Conservation (phyloP, 805 yeast genomes). For the Cyberlindnera suaveolens region DNA sequence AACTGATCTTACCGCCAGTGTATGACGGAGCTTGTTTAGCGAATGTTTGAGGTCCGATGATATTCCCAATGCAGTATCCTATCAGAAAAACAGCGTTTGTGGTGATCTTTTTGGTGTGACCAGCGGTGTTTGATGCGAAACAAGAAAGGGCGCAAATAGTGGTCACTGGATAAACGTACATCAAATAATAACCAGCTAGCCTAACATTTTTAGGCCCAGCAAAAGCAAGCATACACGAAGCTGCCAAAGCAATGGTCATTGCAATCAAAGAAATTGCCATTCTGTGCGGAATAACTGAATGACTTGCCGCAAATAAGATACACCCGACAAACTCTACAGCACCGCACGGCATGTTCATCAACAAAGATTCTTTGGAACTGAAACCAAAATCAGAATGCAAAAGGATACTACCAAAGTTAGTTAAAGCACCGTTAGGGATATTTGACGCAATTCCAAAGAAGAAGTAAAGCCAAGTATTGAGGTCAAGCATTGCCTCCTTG, state of each 20-base stretch:
- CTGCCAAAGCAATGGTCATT: conserved; percentile 1
- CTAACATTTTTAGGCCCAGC: conserved; percentile 22
- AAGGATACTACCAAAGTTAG: conserved; percentile 15
- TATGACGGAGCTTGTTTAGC: conserved; percentile 53
- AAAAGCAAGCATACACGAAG: conserved; percentile 30
- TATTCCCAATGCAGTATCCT: conserved; percentile 16
- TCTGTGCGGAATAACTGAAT: too few relatives aligned
- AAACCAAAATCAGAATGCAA: conserved; percentile 18
- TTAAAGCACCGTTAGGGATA: conserved; percentile 47
- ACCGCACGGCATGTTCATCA: conserved; percentile 27
- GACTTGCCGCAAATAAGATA: too few relatives aligned
- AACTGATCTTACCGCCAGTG: conserved; percentile 11
- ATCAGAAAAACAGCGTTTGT: conserved; percentile 11
- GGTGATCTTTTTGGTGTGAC: conserved; percentile 12
- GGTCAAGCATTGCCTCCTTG: conserved; percentile 43
- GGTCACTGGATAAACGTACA: conserved; percentile 6
- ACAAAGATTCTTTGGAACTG: conserved; percentile 25
- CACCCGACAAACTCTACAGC: conserved; percentile 6
- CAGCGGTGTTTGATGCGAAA: conserved; percentile 20
- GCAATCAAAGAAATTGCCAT: not conserved
- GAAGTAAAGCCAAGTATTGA: conserved; percentile 42
- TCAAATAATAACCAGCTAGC: conserved; percentile 26
- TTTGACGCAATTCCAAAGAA: conserved; percentile 33
- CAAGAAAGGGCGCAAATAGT: conserved; percentile 1
- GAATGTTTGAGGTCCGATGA: conserved; percentile 72